Conservation (phyloP, 768 basidiomycete species). For the Mycena indigotica region DNA sequence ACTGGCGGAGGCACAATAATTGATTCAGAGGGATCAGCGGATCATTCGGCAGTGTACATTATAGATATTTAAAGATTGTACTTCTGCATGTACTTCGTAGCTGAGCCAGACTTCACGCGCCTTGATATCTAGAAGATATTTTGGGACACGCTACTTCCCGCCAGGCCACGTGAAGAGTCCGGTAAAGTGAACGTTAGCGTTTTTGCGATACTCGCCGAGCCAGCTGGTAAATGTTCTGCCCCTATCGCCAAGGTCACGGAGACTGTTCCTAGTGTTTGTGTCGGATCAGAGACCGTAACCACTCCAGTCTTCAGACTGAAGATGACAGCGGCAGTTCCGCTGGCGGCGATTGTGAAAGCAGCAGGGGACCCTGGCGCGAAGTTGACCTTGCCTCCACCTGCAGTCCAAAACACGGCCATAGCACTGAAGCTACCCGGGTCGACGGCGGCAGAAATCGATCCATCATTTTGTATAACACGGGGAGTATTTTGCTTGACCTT, state of each 20-base stretch:
- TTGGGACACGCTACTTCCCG: conserved; percentile 49
- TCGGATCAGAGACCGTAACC: conserved; percentile 66
- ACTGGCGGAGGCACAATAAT: no score
- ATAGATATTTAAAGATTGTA: no score
- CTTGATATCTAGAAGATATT: neutral
- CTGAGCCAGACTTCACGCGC: no score
- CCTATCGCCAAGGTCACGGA: conserved; percentile 36
- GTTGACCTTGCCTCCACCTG: conserved; percentile 43
- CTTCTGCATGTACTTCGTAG: no score
- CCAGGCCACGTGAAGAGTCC: conserved; percentile 38
- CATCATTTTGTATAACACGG: conserved; percentile 49
- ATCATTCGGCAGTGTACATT: no score
- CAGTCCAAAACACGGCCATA: conserved; percentile 62
- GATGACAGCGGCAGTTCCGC: conserved; percentile 47
- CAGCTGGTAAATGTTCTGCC: conserved; percentile 15
- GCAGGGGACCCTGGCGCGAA: conserved; percentile 31
- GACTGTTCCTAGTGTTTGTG: conserved; percentile 48
- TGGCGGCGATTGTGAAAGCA: conserved; percentile 38
- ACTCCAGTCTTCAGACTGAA: conserved; percentile 42
- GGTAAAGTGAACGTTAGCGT: conserved; percentile 46
- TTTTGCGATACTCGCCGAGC: conserved; percentile 24
- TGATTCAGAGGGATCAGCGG: no score
- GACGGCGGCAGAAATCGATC: conserved; percentile 49
- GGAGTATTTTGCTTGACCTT: conserved; percentile 38
- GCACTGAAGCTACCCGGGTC: conserved; percentile 43